Conservation (phyloP, 2,329 filamentous ascomycete species). For the Ophiocordyceps unilateralis region DNA sequence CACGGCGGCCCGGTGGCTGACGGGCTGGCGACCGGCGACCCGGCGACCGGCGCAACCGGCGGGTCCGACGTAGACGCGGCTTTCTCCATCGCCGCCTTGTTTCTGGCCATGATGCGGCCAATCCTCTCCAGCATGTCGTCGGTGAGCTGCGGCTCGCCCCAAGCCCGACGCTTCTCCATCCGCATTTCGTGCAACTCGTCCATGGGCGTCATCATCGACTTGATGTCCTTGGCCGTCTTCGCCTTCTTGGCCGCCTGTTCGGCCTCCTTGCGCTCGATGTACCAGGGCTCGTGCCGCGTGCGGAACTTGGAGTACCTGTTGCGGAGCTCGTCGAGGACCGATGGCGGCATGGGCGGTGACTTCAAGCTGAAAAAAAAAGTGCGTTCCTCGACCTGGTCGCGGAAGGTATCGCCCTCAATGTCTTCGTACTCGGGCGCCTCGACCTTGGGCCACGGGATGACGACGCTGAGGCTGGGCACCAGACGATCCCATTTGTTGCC, state of each 20-base stretch:
- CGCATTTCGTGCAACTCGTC: conserved; percentile 41
- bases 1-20: too few relatives aligned
- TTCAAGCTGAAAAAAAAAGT: conserved; percentile 69
- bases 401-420: conserved; percentile 51
- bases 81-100: conserved; percentile 22
- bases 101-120: conserved; percentile 41
- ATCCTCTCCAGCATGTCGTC: conserved; percentile 44
- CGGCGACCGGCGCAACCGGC: neutral
- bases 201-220: conserved; percentile 35
- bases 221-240: conserved; percentile 11
- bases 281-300: conserved; percentile 62
- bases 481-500: conserved; percentile 33
- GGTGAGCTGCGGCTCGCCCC: conserved; percentile 37
- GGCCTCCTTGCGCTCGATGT: conserved; percentile 44
- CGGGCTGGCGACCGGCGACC: too few relatives aligned
- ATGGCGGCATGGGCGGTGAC: conserved; percentile 57
- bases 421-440: conserved; percentile 33
- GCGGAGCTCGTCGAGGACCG: conserved; percentile 72
- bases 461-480: conserved; percentile 53
- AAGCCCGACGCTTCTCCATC: conserved; percentile 30
- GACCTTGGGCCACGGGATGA: conserved; percentile 60
- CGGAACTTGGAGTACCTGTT: conserved; percentile 71
- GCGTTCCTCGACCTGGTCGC: conserved; percentile 54
- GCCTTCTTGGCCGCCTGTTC: conserved; percentile 31
- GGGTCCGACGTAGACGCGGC: too few relatives aligned